Evolutionary conservation across 2,329 filamentous ascomycete genomes (phyloP), one percentile per base, ranked within the genome.

Genomic region (Xylaria sp.): DNA sequence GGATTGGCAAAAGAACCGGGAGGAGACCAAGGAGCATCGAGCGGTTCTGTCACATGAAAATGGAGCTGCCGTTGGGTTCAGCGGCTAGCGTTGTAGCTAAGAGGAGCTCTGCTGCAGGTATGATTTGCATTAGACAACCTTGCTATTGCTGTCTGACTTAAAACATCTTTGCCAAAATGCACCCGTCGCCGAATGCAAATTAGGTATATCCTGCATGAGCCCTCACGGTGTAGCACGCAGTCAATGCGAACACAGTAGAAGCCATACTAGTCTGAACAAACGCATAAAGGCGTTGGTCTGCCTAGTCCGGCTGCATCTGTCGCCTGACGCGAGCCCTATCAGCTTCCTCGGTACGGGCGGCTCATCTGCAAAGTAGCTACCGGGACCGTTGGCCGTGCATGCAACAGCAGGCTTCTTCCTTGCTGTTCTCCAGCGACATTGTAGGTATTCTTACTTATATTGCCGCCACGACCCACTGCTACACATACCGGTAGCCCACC

Each of bases 81-180:
- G 45, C 27, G 49, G 44, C 15, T 47, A 38, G 22, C 31, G 27
- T 38, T 53, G 39, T 33, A 55, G 64, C 59, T 53, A 59, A 55
- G 53, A 9, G 36, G 25, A 50, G 55, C 27, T 20, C 44, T 33
- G 7, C 31, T 64, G 65, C 64, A 63, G 54, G 31, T 50, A 63
- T 66, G 55, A 61, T 67, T 64, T 61, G 65, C 65, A 61, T 64
- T 47, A 38, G n/a, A 20, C 50, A 27, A 51, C 9, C 27, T 29
- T 51, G 15, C 53, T 53, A 29, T 50, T 47, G 33, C 25, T 39
- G 39, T 50, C 55, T 47, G 55, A 29, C 49, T 55, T 31, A 20
- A 45, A 36, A 22, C 38, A 50, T 45, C 50, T 55, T 50, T 60
- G 27, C 50, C 50, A 31, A 25, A 49, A 45, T 22, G n/a, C 33